Base-by-base conservation (phyloP, 768 basidiomycete genomes). In the Tylopilus subfusipes region DNA sequence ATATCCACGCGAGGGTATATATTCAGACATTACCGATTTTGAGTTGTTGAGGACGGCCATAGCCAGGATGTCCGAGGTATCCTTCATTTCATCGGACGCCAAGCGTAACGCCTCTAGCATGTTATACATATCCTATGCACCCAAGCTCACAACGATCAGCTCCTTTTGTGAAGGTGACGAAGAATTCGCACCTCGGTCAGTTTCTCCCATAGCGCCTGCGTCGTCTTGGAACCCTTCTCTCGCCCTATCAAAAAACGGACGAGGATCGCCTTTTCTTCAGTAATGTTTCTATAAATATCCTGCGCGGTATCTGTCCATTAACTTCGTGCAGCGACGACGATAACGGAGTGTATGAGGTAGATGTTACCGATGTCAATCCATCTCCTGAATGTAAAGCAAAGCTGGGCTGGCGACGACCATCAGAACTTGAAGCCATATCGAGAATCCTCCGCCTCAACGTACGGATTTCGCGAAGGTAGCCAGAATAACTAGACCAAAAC, bases 401-500 rank as follows among this genome's bases (percentile, higher is more conserved):
- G 76, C 72, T 89, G 87, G 30, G 87, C 88, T 90, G 54, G 33
- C 59, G 8, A 38, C 56, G 52, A 56, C 61, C 57, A 65, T 72
- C 65, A 69, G 46, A 53, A 40, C n/a, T n/a, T n/a, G n/a, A 34
- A 51, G 42, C 25, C 33, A 43, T 39, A 33, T 43, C 42, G 50
- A 27, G 46, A 49, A 34, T 52, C 53, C 27, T n/a, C 36, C 24
- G 52, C 62, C 57, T 58, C 57, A 52, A 82, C 87, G 67, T 65
- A 87, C 88, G 81, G 53, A 88, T 77, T 76, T 90, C 88, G 42
- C 88, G 81, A 48, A 91, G 75, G 69, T 91, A 90, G 0, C 89
- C 89, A 3, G 89, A 91, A 68, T 90, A 90, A 53, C 86, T 89
- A 4, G 89, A 89, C 89, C 89, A 91, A 62, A 84, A 86, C 62